Evolutionary conservation across 202 grass and related monocot genomes (phyloP).

Genomic region (Cymbopogon flexuosus): DNA sequence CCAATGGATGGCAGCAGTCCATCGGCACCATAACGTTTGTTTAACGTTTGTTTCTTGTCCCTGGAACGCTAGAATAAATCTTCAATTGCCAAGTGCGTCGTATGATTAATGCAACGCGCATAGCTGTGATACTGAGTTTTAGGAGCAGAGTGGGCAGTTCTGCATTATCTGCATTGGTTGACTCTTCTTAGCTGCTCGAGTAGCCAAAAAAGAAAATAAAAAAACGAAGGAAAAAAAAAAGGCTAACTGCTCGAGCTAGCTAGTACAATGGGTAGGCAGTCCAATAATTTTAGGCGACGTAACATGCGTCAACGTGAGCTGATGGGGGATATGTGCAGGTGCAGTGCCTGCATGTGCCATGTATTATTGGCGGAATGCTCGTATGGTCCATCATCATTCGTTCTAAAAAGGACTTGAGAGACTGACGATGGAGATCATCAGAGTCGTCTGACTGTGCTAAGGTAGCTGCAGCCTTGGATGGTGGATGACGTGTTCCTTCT

Average conservation of each 20-base stretch:
- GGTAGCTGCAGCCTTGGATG: not conserved
- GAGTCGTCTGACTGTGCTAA: too few species aligned
- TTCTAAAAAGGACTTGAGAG: not conserved
- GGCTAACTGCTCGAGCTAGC: too few species aligned
- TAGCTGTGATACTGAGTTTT: too few species aligned
- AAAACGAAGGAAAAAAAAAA: too few species aligned
- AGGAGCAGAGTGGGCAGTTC: too few species aligned
- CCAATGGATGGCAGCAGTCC: not conserved
- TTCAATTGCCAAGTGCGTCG: too few species aligned
- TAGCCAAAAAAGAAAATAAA: too few species aligned
- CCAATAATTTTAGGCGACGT: not conserved
- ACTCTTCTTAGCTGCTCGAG: too few species aligned
- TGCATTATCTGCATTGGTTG: too few species aligned
- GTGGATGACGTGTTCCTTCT: not conserved
- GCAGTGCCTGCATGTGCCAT: not conserved
- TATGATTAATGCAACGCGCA: not conserved
- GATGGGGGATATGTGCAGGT: not conserved
- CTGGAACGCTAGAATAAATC: too few species aligned
- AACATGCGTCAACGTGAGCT: not conserved
- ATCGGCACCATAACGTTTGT: too few species aligned
- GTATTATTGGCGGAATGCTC: not conserved
- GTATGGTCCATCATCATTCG: not conserved
- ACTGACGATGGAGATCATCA: not conserved
- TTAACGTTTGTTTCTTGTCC: too few species aligned
- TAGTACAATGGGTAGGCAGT: not conserved